Evolutionary conservation across 495 filamentous ascomycete genomes (phyloP).

Genomic region (Penicillium cosmopolitanum): DNA sequence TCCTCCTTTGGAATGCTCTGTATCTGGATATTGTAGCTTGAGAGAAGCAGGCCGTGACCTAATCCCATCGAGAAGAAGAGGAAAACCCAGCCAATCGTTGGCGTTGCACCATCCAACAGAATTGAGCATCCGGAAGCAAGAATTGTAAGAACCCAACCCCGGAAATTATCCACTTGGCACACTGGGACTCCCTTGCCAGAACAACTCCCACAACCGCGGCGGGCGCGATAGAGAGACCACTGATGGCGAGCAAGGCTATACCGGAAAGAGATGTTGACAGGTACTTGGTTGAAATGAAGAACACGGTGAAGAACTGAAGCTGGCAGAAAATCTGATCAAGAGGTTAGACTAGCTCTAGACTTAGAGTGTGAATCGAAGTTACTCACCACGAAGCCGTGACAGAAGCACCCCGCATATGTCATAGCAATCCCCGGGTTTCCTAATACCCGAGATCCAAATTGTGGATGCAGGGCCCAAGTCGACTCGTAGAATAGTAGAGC

Average conservation of each 20-base stretch:
- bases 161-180: slow-evolving; percentile 57
- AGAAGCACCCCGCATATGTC: slow-evolving; percentile 55
- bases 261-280: slow-evolving; percentile 58
- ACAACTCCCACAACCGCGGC: slow-evolving; percentile 53
- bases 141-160: slow-evolving; percentile 56
- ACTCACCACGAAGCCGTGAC: slow-evolving; percentile 55
- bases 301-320: slow-evolving; percentile 67
- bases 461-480: slow-evolving; percentile 47
- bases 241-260: slow-evolving; percentile 56
- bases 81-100: slow-evolving; percentile 53
- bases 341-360: background rate
- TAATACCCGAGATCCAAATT: slow-evolving; percentile 59
- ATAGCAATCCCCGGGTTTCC: slow-evolving; percentile 35
- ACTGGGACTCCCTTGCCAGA: slow-evolving; percentile 45
- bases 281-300: slow-evolving; percentile 63
- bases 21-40: slow-evolving; percentile 51
- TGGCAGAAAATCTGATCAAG: slow-evolving; percentile 42
- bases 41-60: slow-evolving; percentile 58
- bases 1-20: slow-evolving; percentile 36
- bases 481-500: slow-evolving; percentile 54
- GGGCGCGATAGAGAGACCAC: slow-evolving; percentile 48
- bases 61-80: slow-evolving; percentile 56
- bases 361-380: background rate
- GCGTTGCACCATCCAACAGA: slow-evolving; percentile 50
- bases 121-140: slow-evolving; percentile 54